These are phyloP conservation scores for Flaveria trinervia DNA, from an alignment of 129 eudicot species.

Conservation along the genomic window DNA sequence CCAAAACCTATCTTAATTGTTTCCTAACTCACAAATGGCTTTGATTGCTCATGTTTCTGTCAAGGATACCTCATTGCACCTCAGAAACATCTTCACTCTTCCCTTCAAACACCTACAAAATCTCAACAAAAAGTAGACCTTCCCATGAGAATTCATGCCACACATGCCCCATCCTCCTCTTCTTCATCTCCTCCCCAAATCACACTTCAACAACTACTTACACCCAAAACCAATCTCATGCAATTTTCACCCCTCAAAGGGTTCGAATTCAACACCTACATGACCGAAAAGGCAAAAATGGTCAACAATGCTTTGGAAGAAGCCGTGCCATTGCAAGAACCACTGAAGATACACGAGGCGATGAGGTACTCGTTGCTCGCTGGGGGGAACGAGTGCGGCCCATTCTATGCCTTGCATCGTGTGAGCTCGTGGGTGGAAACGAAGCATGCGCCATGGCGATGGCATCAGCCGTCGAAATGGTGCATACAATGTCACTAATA, in stretches of 20 bases:
- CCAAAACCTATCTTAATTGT: background rate
- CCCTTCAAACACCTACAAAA: constrained; percentile 14
- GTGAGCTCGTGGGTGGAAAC: constrained; percentile 60
- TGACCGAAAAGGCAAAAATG: constrained; percentile 42
- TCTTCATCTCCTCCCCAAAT: constrained; percentile 29
- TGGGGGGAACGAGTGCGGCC: constrained; percentile 67
- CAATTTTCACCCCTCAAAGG: constrained; percentile 11
- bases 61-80: constrained; percentile 26
- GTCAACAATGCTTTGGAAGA: constrained; percentile 56
- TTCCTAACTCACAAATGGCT: constrained; percentile 31
- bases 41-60: constrained; percentile 20
- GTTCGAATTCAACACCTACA: constrained; percentile 51
- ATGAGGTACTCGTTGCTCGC: constrained; percentile 72
- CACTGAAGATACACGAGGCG: constrained; percentile 56
- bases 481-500: constrained; percentile 70
- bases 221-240: constrained; percentile 21
- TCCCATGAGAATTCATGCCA: constrained; percentile 32
- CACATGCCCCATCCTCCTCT: constrained; percentile 4
- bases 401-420: constrained; percentile 52
- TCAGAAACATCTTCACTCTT: constrained; percentile 9
- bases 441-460: constrained; percentile 43
- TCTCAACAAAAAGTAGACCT: background rate
- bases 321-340: constrained; percentile 54
- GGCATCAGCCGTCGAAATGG: constrained; percentile 65
- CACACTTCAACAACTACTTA: constrained; percentile 28